Evolutionary conservation across 176 grass and related monocot species (phyloP).

Genomic region (Saccharum spontaneum): DNA sequence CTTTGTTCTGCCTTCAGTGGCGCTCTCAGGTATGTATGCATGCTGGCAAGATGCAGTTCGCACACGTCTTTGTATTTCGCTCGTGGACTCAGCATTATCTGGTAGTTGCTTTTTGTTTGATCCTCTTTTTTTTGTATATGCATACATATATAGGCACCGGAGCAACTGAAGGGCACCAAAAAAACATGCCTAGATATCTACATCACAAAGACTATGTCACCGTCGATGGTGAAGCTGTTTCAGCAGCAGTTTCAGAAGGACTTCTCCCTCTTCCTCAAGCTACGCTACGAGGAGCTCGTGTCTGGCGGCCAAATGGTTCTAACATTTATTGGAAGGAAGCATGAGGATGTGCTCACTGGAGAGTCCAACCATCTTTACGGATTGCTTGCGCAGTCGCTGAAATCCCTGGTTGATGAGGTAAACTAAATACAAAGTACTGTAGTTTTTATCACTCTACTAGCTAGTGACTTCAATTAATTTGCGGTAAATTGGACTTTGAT

Average conservation of each 20-base stretch:
- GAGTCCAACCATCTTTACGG: conserved; percentile 1
- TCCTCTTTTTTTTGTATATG: not conserved
- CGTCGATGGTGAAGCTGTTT: conserved; percentile 34
- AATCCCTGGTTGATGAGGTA: conserved; percentile 23
- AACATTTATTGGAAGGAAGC: conserved; percentile 42
- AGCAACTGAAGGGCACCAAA: not conserved
- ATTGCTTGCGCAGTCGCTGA: conserved; percentile 31
- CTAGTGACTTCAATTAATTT: not conserved
- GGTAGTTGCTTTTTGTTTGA: not conserved
- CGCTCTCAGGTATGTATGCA: conserved; percentile 45
- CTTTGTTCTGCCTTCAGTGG: conserved; percentile 38
- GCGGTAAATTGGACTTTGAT: not conserved
- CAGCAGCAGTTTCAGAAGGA: conserved; percentile 44
- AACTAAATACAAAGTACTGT: not conserved
- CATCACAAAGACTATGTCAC: conserved; percentile 28
- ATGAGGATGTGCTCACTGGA: not conserved
- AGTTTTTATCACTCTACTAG: not conserved
- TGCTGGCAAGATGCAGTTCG: not conserved
- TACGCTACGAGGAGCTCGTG: conserved; percentile 37
- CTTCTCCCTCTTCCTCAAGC: conserved; percentile 48
- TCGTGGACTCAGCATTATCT: not conserved
- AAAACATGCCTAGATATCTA: conserved; percentile 32
- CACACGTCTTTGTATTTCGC: not conserved
- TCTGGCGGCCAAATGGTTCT: conserved; percentile 46
- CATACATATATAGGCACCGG: conserved; percentile 19